These are phyloP conservation scores for Mortierella hygrophila DNA, from an alignment of 192 early-diverging fungal species.

Conservation along the genomic window DNA sequence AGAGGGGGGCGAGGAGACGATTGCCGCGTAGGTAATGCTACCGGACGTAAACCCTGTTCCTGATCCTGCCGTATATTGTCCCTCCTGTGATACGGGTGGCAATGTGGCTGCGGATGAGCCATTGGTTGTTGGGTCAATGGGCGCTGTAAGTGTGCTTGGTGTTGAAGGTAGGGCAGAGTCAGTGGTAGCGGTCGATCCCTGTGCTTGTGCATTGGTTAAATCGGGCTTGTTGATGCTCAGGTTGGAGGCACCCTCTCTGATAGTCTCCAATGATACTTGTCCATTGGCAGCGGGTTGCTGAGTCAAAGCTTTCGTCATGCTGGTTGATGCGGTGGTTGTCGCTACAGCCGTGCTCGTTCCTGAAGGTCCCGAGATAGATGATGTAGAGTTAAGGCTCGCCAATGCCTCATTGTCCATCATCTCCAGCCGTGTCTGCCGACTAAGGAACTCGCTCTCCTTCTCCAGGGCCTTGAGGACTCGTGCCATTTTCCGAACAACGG, in stretches of 20 bases:
- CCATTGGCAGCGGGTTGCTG: conserved; percentile 1
- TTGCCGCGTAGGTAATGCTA: conserved; percentile 11
- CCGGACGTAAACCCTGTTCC: neutral
- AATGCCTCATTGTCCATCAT: conserved; percentile 19
- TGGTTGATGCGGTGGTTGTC: neutral
- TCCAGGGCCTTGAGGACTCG: conserved; percentile 85
- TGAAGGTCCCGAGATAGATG: neutral
- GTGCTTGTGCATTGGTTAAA: neutral
- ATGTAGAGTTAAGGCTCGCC: neutral
- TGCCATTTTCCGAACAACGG: conserved; percentile 91
- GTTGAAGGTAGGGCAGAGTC: neutral
- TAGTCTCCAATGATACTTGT: neutral
- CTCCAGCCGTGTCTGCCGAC: conserved; percentile 25
- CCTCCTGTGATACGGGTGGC: neutral
- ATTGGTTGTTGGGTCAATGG: neutral
- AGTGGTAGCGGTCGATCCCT: neutral
- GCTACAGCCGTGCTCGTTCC: neutral
- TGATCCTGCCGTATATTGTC: neutral
- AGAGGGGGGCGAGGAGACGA: conserved; percentile 35
- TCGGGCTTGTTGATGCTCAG: neutral
- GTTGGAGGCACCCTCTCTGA: neutral
- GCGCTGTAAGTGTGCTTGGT: neutral
- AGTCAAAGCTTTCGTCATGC: neutral
- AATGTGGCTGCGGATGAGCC: neutral
- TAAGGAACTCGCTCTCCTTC: conserved; percentile 61